A percentile compares a stretch with the other conserved stretches of the same genome.
These are phyloP conservation scores for Sanghuangporus baumii DNA, from an alignment of 1,284 basidiomycete species.

Conservation along the genomic window DNA sequence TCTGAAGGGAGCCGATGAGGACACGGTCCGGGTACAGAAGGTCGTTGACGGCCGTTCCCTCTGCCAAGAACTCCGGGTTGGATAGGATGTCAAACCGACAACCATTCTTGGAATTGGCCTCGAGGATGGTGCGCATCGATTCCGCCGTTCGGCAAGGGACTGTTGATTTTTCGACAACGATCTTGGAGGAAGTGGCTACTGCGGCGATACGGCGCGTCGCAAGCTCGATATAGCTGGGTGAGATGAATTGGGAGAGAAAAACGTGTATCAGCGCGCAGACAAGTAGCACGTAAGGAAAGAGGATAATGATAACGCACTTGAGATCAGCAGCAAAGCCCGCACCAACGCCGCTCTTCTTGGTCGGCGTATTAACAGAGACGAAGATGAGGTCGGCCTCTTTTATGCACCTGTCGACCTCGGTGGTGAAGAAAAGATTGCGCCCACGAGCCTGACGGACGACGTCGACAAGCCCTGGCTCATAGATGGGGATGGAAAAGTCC, in stretches of 20 bases:
- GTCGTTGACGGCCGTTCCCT: constrained; percentile 93
- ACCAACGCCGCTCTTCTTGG: constrained; percentile 96
- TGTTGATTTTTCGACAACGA: constrained; percentile 99
- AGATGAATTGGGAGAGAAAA: neutral
- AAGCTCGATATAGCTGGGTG: constrained; percentile 84
- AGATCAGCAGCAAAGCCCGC: constrained; percentile 97
- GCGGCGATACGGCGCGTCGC: constrained; percentile 95
- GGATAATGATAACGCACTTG: constrained; percentile 54
- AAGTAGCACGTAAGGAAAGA: neutral
- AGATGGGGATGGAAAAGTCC: constrained; percentile 81
- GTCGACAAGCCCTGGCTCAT: constrained; percentile 95
- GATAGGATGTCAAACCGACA: constrained; percentile 97
- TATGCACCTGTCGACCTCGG: constrained; percentile 91
- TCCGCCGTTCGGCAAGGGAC: constrained; percentile 98
- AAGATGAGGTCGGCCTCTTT: constrained; percentile 89
- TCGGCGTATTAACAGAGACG: constrained; percentile 94
- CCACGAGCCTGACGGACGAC: constrained; percentile 88
- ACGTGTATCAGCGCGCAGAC: constrained; percentile 19
- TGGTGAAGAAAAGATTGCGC: constrained; percentile 96
- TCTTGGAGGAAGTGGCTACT: constrained; percentile 89
- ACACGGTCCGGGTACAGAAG: constrained; percentile 91
- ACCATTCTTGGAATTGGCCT: constrained; percentile 91
- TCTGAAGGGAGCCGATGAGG: constrained; percentile 93
- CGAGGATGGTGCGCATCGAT: constrained; percentile 98
- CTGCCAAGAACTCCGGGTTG: constrained; percentile 98